These are phyloP conservation scores for Cryomyces minteri DNA, from an alignment of 495 filamentous ascomycete genomes.

Conservation along the genomic window DNA sequence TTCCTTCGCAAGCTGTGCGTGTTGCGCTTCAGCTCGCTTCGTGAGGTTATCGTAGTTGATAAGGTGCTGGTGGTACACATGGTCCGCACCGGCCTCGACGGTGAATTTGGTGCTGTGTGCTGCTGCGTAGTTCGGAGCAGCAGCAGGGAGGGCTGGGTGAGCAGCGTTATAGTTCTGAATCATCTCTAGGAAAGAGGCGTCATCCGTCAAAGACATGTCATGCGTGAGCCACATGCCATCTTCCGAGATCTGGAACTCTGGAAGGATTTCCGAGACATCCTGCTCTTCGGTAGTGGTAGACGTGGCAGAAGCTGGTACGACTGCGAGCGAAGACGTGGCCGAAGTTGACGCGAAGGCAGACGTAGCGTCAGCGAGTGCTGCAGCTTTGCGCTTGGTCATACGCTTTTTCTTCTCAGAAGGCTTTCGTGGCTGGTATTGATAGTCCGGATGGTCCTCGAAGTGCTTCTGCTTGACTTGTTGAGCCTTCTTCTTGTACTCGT, in stretches of 20 bases:
- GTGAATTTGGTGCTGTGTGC: background rate
- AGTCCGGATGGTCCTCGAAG: conserved; percentile 25
- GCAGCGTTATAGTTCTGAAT: background rate
- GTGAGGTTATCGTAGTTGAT: background rate
- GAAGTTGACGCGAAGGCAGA: background rate
- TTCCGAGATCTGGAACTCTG: background rate
- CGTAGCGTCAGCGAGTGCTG: conserved; percentile 1
- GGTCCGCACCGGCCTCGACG: background rate
- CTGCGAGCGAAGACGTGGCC: background rate
- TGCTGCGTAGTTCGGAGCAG: background rate
- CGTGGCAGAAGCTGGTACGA: background rate
- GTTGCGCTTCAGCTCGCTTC: background rate
- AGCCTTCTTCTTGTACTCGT: conserved; percentile 19
- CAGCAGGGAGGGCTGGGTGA: background rate
- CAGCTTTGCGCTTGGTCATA: conserved; percentile 12
- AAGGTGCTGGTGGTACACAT: background rate
- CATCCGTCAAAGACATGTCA: background rate
- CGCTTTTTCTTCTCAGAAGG: conserved; percentile 29
- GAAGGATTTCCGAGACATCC: background rate
- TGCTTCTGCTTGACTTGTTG: conserved; percentile 25
- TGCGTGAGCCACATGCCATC: background rate
- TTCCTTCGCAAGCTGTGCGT: background rate
- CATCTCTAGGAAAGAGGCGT: background rate
- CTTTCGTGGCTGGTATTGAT: conserved; percentile 30
- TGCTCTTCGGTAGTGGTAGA: background rate